Base-by-base conservation (phyloP, 1,139 yeast species). In the Kodamaea ohmeri region DNA sequence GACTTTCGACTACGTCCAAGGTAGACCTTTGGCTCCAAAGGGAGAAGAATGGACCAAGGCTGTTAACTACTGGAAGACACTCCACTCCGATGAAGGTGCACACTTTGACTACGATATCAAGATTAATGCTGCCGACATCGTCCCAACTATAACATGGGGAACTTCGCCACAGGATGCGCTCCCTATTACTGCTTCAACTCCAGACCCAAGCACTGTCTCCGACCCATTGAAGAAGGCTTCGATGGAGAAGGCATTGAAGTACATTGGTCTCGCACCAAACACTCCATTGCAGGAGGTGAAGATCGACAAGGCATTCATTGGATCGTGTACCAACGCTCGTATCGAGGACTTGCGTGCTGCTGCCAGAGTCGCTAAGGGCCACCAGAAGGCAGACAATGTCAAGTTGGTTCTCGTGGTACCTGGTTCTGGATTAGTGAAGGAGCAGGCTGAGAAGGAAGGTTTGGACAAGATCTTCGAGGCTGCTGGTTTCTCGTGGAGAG, bases 71-170 rank as follows among this genome's bases (percentile, higher is more conserved):
- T 92, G 98, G 98, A 79, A 75, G 53, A 79, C 97, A 38, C 73
- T 92, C 48, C 78, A 82, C 53, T 74, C 95, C 18, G 98, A 92
- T 55, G 84, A 80, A 42, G 96, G 86, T 50, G 97, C 98, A 28
- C 70, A 76, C 46, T 92, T 89, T 51, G 98, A 92, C 58, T 68
- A 78, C 52, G 96, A 87, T 52, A 83, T 92, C 50, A 73, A 75
- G 39, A 86, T 92, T 56, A 73, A 83, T 49, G 96, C 95, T 35
- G 68, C 75, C 27, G 97, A 90, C 53, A 83, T 92, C 45, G 80
- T 84, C 36, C 98, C 98, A 48, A 92, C 98, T 22, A 89, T 92
- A 45, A 92, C 98, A 14, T 92, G 98, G 98, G 98, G 98, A 71
- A 92, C 94, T 50, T 90, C 97, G 53, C 98, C 98, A 27, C 97